phyloP scores from a whole-genome alignment of 345 rosid genomes.

The Psidium friedrichsthalianum region DNA sequence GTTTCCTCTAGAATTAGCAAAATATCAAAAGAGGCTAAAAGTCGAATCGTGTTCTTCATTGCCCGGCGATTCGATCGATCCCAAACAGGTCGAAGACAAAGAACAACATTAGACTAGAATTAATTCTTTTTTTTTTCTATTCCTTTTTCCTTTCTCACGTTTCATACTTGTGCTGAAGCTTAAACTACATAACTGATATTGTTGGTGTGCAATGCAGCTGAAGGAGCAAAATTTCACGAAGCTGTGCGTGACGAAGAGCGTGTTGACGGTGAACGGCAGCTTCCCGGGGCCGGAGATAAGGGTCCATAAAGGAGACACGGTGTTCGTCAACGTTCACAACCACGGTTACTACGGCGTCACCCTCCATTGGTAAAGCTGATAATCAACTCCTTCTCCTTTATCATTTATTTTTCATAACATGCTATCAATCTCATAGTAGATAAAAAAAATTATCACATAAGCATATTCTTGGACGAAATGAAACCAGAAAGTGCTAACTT shows the following conservation, averaged over 20 bases:
- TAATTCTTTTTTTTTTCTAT: background rate
- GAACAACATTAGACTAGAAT: background rate
- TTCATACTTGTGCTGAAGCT: background rate
- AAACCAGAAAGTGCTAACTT: background rate
- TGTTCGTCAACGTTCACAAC: conserved; percentile 15
- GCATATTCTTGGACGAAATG: background rate
- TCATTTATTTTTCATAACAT: too few species aligned
- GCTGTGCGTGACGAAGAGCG: conserved; percentile 13
- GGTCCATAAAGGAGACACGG: conserved; percentile 15
- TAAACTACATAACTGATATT: background rate
- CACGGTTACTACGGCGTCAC: conserved; percentile 15
- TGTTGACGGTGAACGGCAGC: conserved; percentile 12
- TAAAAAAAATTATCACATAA: too few species aligned
- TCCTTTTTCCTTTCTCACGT: background rate
- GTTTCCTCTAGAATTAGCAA: background rate
- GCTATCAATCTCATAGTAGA: too few species aligned
- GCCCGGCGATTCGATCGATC: background rate
- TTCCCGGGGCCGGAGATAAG: conserved; percentile 18
- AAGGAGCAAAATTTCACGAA: conserved; percentile 11
- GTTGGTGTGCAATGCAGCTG: conserved; percentile 1
- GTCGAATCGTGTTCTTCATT: background rate
- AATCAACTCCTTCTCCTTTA: background rate
- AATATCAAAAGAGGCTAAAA: background rate
- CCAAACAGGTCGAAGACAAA: background rate
- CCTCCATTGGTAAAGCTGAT: conserved; percentile 14